Percentiles rank a stretch among this genome's conserved stretches.
These are phyloP conservation scores for Aphanomyces invadans DNA, from an alignment of 352 stramenopile genomes.

Conservation along the genomic window DNA sequence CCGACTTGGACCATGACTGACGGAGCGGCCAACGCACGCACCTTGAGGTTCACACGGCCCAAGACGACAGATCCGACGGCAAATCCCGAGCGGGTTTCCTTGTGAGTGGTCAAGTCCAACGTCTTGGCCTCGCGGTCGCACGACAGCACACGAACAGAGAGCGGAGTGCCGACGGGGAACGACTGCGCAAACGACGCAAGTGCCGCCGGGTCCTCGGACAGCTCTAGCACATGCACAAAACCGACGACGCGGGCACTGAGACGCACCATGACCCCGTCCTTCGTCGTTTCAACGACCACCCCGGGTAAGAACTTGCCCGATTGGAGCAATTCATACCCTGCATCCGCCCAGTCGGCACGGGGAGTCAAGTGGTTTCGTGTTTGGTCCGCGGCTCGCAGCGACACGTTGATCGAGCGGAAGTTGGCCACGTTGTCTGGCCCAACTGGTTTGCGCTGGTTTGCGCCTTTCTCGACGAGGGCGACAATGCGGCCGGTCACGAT, in stretches of 20 bases:
- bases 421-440: constrained; percentile 63
- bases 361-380: constrained; percentile 31
- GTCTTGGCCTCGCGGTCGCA: constrained; percentile 66
- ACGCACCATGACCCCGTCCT: constrained; percentile 47
- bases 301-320: constrained; percentile 48
- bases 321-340: constrained; percentile 24
- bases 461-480: constrained; percentile 56
- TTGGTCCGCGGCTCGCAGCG: constrained; percentile 51
- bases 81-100: constrained; percentile 29
- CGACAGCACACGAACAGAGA: constrained; percentile 48
- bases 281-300: constrained; percentile 59
- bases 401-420: constrained; percentile 65
- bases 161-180: constrained; percentile 70
- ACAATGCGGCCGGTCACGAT: constrained; percentile 61
- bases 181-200: constrained; percentile 53
- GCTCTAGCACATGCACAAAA: constrained; percentile 50
- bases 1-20: constrained; percentile 82
- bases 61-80: constrained; percentile 44
- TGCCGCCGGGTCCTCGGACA: constrained; percentile 51
- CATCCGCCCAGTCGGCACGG: constrained; percentile 71
- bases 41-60: constrained; percentile 63
- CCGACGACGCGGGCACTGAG: constrained; percentile 70
- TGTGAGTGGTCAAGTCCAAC: constrained; percentile 44
- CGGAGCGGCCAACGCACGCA: constrained; percentile 60
- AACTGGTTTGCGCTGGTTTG: constrained; percentile 81